These are phyloP conservation scores for Kockiozyma suomiensis DNA, from an alignment of 805 yeast species.

Conservation along the genomic window DNA sequence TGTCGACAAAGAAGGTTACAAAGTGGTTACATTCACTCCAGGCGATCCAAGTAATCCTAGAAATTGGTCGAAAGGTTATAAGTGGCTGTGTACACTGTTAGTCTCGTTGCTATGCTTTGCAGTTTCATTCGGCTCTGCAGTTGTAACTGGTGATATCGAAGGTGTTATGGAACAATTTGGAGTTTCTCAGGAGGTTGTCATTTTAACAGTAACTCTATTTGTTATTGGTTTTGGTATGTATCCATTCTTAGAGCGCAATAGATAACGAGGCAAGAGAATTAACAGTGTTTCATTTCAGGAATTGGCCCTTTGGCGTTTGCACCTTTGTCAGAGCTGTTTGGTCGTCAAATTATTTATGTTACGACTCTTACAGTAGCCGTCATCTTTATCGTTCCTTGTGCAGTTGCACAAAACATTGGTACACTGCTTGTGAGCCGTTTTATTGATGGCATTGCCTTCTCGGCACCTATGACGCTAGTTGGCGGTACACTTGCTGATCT, in stretches of 20 bases:
- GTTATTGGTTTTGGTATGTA: slow-evolving; percentile 58
- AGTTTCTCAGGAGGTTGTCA: slow-evolving; percentile 60
- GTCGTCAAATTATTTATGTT: slow-evolving; percentile 56
- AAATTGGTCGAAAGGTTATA: slow-evolving; percentile 49
- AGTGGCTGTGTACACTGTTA: slow-evolving; percentile 58
- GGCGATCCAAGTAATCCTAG: slow-evolving; percentile 40
- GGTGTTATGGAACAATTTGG: slow-evolving; percentile 52
- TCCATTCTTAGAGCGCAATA: too few relatives aligned
- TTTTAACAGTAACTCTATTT: slow-evolving; percentile 59
- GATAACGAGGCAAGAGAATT: too few relatives aligned
- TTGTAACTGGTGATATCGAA: slow-evolving; percentile 64
- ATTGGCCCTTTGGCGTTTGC: slow-evolving; percentile 63
- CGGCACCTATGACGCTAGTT: slow-evolving; percentile 73
- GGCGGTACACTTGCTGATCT: slow-evolving; percentile 79
- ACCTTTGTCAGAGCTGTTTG: slow-evolving; percentile 60
- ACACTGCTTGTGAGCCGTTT: slow-evolving; percentile 68
- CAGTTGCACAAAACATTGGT: slow-evolving; percentile 60
- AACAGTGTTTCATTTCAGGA: too few relatives aligned
- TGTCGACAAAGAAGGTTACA: slow-evolving; percentile 26
- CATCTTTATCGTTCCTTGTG: slow-evolving; percentile 57
- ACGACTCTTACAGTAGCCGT: slow-evolving; percentile 51
- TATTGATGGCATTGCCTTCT: slow-evolving; percentile 73
- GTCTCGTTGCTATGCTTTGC: slow-evolving; percentile 60
- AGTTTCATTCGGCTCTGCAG: slow-evolving; percentile 69
- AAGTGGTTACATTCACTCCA: slow-evolving; percentile 33